Evolutionary conservation across 1,284 basidiomycete species (phyloP), one percentile per base, ranked within the genome.

Genomic region (Cryptococcus sp.): DNA sequence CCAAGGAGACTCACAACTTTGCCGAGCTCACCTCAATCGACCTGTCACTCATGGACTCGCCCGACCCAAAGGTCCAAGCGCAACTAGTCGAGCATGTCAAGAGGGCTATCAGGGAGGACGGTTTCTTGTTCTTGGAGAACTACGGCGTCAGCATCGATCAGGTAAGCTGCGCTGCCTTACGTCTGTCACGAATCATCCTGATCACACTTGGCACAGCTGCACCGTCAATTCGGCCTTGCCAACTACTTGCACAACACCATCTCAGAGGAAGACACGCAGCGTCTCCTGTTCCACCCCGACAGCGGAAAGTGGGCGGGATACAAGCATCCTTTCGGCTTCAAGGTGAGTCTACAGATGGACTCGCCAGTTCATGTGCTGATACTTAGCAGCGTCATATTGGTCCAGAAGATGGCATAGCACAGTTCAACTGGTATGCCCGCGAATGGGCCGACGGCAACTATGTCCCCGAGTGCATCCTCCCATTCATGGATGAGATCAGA

Each of bases 271-370:
- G 72, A 74, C 62, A 71, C 72, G 59, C 59, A 66, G 19, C 55
- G 68, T 8, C 62, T 74, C 7, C 57, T 72, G 11, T 74, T 74
- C 54, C 35, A 67, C 53, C 72, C 72, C 19, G 71, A 62, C 17
- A 67, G 62, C 27, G 72, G 72, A 19, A 53, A 52, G 19, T 74
- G 72, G 72, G 62, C 69, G 5, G 80, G 80, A 0, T 81, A 81
- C 76, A 81, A 81, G 61, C 76, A 78, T 53, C 76, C 70, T 22
- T 72, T 75, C 57, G 80, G 79, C 17, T 79, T 80, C 67, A 80
- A 80, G 39, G 53, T 54, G 23, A 31, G 57, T 48, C 17, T 11
- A 7, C 27, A 22, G 44, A 17, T 10, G 46, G 40, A 50, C 41
- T 20, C 22, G 15, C 6, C 15, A 16, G 11, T 17, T 15, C 23